A percentile compares a stretch with the other conserved stretches of the same genome.
These are phyloP conservation scores for Solanum peruvianum DNA, from an alignment of 257 asterid species.

Conservation along the genomic window DNA sequence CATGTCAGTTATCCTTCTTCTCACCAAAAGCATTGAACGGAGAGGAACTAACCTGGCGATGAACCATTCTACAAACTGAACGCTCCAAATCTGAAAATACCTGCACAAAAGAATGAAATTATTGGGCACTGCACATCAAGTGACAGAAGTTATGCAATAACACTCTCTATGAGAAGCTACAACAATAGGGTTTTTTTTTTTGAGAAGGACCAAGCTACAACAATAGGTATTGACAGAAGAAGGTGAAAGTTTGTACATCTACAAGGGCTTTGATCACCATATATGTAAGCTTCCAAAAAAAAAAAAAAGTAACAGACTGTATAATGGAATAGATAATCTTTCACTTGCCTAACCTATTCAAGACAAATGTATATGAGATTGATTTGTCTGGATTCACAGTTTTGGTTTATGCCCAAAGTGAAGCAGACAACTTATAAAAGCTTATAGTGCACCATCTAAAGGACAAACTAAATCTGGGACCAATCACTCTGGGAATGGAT, in stretches of 20 bases:
- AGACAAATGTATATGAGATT: background rate
- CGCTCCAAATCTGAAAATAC: constrained; percentile 99
- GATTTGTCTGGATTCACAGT: background rate
- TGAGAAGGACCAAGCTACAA: background rate
- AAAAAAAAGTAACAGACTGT: background rate
- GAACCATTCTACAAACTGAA: constrained; percentile 95
- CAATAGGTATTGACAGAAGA: background rate
- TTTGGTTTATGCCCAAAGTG: background rate
- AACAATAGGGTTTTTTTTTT: background rate
- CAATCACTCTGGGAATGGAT: background rate
- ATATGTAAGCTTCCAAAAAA: background rate
- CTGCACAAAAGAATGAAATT: constrained; percentile 24
- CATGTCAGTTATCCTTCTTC: background rate
- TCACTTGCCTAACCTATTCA: background rate
- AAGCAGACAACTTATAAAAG: background rate
- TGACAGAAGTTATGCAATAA: background rate
- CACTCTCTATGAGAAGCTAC: background rate
- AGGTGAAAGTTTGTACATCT: background rate
- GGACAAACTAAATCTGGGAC: background rate
- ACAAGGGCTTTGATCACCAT: background rate
- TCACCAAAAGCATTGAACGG: background rate
- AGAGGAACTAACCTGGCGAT: constrained; percentile 64
- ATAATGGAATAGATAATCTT: background rate
- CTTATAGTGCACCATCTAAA: background rate
- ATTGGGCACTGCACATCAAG: background rate